Conservation (phyloP, 139 green algal genomes). For the Ostreobium quekettii region DNA sequence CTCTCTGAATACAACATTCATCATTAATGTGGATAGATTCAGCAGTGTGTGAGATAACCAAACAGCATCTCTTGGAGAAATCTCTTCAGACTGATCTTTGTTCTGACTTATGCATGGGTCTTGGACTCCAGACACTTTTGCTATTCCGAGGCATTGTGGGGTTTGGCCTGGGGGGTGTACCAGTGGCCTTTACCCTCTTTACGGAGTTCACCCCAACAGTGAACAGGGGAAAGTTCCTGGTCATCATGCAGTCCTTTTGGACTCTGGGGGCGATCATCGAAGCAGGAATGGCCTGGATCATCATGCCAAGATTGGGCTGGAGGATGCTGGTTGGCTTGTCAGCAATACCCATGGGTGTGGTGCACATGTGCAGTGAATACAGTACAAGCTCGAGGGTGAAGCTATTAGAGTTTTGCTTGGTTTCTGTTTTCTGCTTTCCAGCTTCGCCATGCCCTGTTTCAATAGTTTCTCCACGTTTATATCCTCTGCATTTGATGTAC, state of each 20-base stretch:
- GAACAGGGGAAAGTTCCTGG: slow-evolving; percentile 44
- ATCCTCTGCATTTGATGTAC: too few species aligned
- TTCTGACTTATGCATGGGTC: too few species aligned
- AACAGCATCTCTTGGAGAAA: too few species aligned
- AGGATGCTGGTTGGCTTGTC: slow-evolving; percentile 48
- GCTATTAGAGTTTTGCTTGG: background rate
- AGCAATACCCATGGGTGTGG: slow-evolving; percentile 30
- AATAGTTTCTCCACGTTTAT: too few species aligned
- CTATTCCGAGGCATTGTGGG: slow-evolving; percentile 45
- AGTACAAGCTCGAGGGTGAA: background rate
- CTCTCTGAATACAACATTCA: too few species aligned
- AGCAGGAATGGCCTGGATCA: slow-evolving; percentile 52
- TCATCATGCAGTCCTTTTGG: slow-evolving; percentile 61
- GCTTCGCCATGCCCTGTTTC: too few species aligned
- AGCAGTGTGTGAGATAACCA: too few species aligned
- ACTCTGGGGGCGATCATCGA: slow-evolving; percentile 61
- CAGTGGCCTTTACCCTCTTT: slow-evolving; percentile 58
- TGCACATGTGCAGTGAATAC: slow-evolving; percentile 11
- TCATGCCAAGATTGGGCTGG: slow-evolving; percentile 61
- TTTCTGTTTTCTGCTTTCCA: slow-evolving; percentile 1
- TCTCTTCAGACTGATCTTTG: too few species aligned
- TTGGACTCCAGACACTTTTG: slow-evolving; percentile 38
- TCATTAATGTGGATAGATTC: too few species aligned
- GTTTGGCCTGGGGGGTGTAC: slow-evolving; percentile 55
- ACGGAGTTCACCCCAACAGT: slow-evolving; percentile 54